phyloP scores from a whole-genome alignment of 495 filamentous ascomycete species.

The Opeltia flavorubescens region DNA sequence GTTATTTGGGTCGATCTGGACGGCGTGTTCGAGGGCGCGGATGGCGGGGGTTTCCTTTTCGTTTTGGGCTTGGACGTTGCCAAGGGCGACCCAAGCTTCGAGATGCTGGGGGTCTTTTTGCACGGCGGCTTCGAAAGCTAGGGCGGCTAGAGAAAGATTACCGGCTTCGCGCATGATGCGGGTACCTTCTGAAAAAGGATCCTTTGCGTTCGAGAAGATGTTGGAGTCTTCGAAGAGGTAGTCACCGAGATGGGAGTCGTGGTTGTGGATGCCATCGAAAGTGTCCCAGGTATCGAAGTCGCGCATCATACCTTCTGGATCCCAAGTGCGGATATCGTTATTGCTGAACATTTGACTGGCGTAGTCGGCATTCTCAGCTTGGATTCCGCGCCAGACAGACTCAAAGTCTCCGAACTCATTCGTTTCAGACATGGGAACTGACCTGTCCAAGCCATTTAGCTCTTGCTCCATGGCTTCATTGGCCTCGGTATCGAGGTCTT shows the following conservation, averaged over 20 bases:
- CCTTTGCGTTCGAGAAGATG: slow-evolving; percentile 54
- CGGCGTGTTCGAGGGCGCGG: slow-evolving; percentile 82
- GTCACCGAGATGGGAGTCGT: slow-evolving; percentile 63
- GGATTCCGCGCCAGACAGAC: slow-evolving; percentile 72
- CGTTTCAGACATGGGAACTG: slow-evolving; percentile 34
- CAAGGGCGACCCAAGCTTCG: slow-evolving; percentile 85
- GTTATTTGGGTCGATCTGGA: slow-evolving; percentile 76
- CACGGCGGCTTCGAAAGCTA: slow-evolving; percentile 94
- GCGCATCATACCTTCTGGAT: slow-evolving; percentile 34
- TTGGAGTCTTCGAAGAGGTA: slow-evolving; percentile 96
- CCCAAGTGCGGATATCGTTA: slow-evolving; percentile 43
- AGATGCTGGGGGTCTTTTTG: slow-evolving; percentile 78
- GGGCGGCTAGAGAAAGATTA: slow-evolving; percentile 81
- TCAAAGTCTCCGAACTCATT: slow-evolving; percentile 70
- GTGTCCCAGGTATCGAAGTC: slow-evolving; percentile 52
- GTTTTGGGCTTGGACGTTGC: slow-evolving; percentile 88
- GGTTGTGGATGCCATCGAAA: slow-evolving; percentile 38
- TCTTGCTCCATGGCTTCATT: too few species aligned
- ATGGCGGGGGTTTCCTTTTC: slow-evolving; percentile 98
- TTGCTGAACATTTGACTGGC: slow-evolving; percentile 57
- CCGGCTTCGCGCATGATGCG: slow-evolving; percentile 84
- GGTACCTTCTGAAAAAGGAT: slow-evolving; percentile 83
- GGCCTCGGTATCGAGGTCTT: too few species aligned
- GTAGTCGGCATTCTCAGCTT: slow-evolving; percentile 56
- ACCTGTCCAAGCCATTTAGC: slow-evolving; percentile 55